phyloP scores from a whole-genome alignment of 768 basidiomycete genomes.

The Boletus bicolor region DNA sequence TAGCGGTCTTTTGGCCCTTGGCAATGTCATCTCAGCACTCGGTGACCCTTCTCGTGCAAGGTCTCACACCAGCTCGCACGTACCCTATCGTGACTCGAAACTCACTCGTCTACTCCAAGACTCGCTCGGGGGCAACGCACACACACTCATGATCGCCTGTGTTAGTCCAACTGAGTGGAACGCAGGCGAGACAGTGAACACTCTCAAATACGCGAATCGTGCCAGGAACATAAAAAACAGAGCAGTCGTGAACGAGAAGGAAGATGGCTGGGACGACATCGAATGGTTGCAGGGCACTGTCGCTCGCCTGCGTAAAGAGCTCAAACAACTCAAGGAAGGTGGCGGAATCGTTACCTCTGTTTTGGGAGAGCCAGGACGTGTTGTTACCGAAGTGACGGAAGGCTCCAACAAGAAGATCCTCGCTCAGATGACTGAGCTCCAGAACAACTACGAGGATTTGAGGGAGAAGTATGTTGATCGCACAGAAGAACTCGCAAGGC shows the following conservation, averaged over 20 bases:
- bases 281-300: constrained; percentile 93
- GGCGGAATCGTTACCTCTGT: constrained; percentile 31
- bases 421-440: constrained; percentile 78
- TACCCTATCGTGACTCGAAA: constrained; percentile 98
- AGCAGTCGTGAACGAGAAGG: constrained; percentile 87
- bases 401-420: constrained; percentile 73
- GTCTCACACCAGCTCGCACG: constrained; percentile 78
- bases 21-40: constrained; percentile 97
- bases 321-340: constrained; percentile 76
- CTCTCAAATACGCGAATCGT: constrained; percentile 95
- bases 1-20: constrained; percentile 90
- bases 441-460: constrained; percentile 80
- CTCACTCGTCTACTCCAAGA: constrained; percentile 79
- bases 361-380: constrained; percentile 30
- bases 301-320: constrained; percentile 78
- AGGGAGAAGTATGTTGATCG: constrained; percentile 84
- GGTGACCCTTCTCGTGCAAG: constrained; percentile 90
- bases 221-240: constrained; percentile 97
- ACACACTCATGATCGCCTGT: constrained; percentile 99
- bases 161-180: constrained; percentile 97
- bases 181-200: constrained; percentile 88
- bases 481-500: constrained; percentile 80
- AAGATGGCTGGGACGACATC: constrained; percentile 98
- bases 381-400: constrained; percentile 41
- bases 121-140: constrained; percentile 94